Conservation (phyloP, 805 yeast species). For the Zygosaccharomyces kombuchaensis region DNA sequence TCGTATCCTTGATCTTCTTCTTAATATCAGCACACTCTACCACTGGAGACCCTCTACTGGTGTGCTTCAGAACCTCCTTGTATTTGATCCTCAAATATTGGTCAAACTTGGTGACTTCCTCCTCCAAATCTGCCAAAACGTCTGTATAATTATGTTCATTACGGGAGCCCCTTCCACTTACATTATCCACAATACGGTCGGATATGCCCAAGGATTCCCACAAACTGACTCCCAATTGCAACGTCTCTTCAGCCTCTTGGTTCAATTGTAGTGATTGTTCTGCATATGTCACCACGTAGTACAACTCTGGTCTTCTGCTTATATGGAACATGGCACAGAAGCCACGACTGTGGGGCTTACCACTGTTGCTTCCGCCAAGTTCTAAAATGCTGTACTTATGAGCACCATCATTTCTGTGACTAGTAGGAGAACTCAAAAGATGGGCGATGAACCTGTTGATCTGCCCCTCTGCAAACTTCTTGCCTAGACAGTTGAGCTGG, state of each 20-base stretch:
- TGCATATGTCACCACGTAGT: slow-evolving; percentile 41
- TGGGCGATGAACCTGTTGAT: slow-evolving; percentile 29
- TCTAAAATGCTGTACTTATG: slow-evolving; percentile 19
- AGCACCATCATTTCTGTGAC: slow-evolving; percentile 19
- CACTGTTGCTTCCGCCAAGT: slow-evolving; percentile 8
- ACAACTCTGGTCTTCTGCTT: slow-evolving; percentile 33
- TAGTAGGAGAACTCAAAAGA: slow-evolving; percentile 24
- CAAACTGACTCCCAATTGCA: slow-evolving; percentile 34
- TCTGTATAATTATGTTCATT: slow-evolving; percentile 31
- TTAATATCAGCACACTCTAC: slow-evolving; percentile 2
- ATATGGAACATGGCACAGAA: slow-evolving; percentile 27
- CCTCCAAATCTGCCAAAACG: slow-evolving; percentile 29
- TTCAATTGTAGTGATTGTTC: slow-evolving; percentile 41
- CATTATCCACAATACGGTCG: slow-evolving; percentile 30
- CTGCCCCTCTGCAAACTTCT: slow-evolving; percentile 29
- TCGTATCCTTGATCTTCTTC: slow-evolving; percentile 16
- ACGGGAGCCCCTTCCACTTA: slow-evolving; percentile 28
- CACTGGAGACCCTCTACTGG: background rate
- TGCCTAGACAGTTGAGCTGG: slow-evolving; percentile 27
- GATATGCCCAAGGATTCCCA: slow-evolving; percentile 36
- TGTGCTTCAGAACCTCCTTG: slow-evolving; percentile 19
- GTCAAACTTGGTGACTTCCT: slow-evolving; percentile 38
- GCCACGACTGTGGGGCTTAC: slow-evolving; percentile 10
- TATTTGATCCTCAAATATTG: slow-evolving; percentile 37
- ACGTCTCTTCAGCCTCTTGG: slow-evolving; percentile 42